These are phyloP conservation scores for Millerago galiae DNA, from an alignment of 805 yeast species.

Conservation along the genomic window DNA sequence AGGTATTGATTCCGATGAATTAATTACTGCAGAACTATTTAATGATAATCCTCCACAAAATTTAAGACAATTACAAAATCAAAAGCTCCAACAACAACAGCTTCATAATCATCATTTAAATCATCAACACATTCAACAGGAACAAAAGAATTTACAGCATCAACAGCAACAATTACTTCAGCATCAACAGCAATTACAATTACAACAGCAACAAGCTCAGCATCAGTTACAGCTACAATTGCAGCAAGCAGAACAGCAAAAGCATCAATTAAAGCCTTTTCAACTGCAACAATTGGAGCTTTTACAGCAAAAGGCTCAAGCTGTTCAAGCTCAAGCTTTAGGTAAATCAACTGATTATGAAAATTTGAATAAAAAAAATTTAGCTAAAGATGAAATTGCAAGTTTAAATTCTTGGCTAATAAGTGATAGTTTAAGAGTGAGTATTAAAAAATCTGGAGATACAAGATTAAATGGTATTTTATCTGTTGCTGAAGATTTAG, in stretches of 20 bases:
- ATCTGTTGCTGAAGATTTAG: conserved; percentile 72
- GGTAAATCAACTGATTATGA: neutral
- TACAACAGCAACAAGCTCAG: conserved; percentile 1
- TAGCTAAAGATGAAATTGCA: conserved; percentile 5
- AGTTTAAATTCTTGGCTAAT: conserved; percentile 6
- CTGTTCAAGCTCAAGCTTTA: conserved; percentile 1
- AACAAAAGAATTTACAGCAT: conserved; percentile 1
- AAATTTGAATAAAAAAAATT: neutral
- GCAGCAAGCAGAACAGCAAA: neutral
- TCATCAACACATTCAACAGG: neutral
- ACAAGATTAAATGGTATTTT: conserved; percentile 35
- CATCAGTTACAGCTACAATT: conserved; percentile 1
- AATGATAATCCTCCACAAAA: conserved; percentile 8
- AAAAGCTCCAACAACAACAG: conserved; percentile 4
- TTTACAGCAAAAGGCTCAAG: neutral
- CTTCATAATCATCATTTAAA: conserved; percentile 1
- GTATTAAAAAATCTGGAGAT: conserved; percentile 7
- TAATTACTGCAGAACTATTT: conserved; percentile 11
- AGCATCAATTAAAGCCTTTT: neutral
- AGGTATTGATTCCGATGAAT: conserved; percentile 15
- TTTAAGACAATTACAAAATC: conserved; percentile 4
- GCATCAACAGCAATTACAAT: neutral
- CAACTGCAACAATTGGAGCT: conserved; percentile 1
- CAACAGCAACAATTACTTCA: neutral
- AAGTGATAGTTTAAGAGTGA: conserved; percentile 4